Percentiles rank a stretch among this genome's conserved stretches.
These are phyloP conservation scores for Astrothelium macrocarpum DNA, from an alignment of 495 filamentous ascomycete genomes.

Conservation along the genomic window DNA sequence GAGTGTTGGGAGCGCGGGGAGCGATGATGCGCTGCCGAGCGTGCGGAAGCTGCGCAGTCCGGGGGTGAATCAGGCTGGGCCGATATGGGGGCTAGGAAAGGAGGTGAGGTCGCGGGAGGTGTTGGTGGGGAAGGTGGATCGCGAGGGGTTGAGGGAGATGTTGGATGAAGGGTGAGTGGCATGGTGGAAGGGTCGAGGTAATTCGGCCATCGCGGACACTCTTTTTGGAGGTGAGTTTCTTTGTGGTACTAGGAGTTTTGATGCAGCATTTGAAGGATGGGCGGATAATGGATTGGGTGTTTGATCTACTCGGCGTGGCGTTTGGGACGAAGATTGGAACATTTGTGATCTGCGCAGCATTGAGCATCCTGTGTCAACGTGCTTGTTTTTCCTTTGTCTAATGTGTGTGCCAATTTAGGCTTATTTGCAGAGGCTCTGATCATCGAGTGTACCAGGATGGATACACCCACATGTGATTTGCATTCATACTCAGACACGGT, in stretches of 20 bases:
- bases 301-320: neutral
- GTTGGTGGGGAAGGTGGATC: slow-evolving; percentile 14
- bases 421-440: neutral
- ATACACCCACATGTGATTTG: too few relatives aligned
- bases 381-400: neutral
- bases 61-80: slow-evolving; percentile 31
- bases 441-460: too few relatives aligned
- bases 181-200: neutral
- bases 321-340: neutral
- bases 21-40: neutral
- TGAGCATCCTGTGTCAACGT: too few relatives aligned
- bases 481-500: too few relatives aligned
- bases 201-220: neutral
- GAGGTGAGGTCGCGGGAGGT: slow-evolving; percentile 21
- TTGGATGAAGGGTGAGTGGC: slow-evolving; percentile 21
- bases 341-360: too few relatives aligned
- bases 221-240: too few relatives aligned
- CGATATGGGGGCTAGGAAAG: slow-evolving; percentile 27
- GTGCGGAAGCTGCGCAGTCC: slow-evolving; percentile 15
- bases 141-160: slow-evolving; percentile 25
- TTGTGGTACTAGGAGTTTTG: too few relatives aligned
- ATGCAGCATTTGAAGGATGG: too few relatives aligned
- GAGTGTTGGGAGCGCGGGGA: neutral
- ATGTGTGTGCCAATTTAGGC: neutral
- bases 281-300: neutral